Percentiles rank a stretch among this genome's conserved stretches.
Conservation (phyloP, 2,329 filamentous ascomycete species). For the Neofusicoccum parvum region DNA sequence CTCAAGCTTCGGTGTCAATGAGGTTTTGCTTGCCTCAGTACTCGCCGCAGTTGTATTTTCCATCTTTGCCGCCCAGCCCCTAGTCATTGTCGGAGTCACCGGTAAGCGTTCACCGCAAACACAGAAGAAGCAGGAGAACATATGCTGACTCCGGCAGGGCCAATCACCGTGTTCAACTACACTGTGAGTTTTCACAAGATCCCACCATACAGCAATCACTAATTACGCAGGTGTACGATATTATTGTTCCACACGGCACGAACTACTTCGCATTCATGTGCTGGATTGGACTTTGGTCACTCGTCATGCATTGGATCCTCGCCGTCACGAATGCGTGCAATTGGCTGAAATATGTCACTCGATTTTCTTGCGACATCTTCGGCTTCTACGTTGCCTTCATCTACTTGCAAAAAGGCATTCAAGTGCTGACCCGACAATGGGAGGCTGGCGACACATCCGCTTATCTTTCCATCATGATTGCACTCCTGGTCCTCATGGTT, state of each 20-base stretch:
- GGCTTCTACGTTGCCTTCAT: conserved; percentile 93
- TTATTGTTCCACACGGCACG: conserved; percentile 74
- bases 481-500: conserved; percentile 75
- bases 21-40: conserved; percentile 84
- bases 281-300: conserved; percentile 80
- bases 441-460: conserved; percentile 60
- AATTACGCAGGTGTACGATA: conserved; percentile 66
- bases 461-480: conserved; percentile 77
- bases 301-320: conserved; percentile 81
- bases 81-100: conserved; percentile 90
- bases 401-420: conserved; percentile 87
- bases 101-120: conserved; percentile 45
- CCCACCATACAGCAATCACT: neutral
- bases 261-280: conserved; percentile 90
- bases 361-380: conserved; percentile 92
- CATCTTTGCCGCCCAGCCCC: conserved; percentile 76
- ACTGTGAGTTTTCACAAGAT: conserved; percentile 52
- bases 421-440: conserved; percentile 79
- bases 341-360: conserved; percentile 82
- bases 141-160: conserved; percentile 51
- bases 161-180: conserved; percentile 92
- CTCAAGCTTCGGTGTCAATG: conserved; percentile 85
- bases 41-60: conserved; percentile 81
- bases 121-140: neutral
- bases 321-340: conserved; percentile 87